Base-by-base conservation (phyloP, 176 grass and related monocot species). In the Hyparrhenia diplandra region DNA sequence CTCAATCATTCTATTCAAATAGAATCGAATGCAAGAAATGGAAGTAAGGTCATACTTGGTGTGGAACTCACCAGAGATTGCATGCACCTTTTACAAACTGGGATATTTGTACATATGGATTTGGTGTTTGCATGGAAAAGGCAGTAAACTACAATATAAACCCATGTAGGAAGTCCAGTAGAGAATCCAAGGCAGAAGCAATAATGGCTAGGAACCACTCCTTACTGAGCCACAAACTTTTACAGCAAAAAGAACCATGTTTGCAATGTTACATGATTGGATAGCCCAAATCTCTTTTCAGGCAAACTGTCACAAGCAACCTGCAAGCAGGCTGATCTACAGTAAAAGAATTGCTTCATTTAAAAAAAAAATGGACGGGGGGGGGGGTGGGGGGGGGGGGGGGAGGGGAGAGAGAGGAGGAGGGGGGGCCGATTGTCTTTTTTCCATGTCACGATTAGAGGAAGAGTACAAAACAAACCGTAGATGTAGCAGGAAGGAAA, bases 101-200 rank as follows among this genome's bases (percentile, higher is more conserved):
- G 94, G 28, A n/a, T 97, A 97, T 40, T 76, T 90, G 21, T 55
- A 55, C 23, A 71, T 92, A 97, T 5, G 91, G 91, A 71, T 92
- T 97, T 78, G 82, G 80, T 84, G 85, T 54, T n/a, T 21, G 52
- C 89, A 92, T 88, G 28, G 85, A 91, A 43, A 97, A 97, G 21
- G 84, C 82, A 84, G 94, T 79, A 87, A 93, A 93, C 91, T 87
- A 97, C 51, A 91, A 83, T 42, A 93, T 93, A 80, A 93, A 89
- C 39, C 89, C 84, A 0, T 87, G 88, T 70, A 94, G 74, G 68
- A 86, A 92, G 60, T 90, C 87, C 75, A 91, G 84, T 46, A 91
- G 64, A 78, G 91, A 97, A 88, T 97, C 89, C 86, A 97, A 69
- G 29, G 91, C 89, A 41, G 89, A 91, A 25, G 88, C 91, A 85